Evolutionary conservation across 2,329 filamentous ascomycete genomes (phyloP), one percentile per base, ranked within the genome.

Genomic region (Fusarium pseudoanthophilum): DNA sequence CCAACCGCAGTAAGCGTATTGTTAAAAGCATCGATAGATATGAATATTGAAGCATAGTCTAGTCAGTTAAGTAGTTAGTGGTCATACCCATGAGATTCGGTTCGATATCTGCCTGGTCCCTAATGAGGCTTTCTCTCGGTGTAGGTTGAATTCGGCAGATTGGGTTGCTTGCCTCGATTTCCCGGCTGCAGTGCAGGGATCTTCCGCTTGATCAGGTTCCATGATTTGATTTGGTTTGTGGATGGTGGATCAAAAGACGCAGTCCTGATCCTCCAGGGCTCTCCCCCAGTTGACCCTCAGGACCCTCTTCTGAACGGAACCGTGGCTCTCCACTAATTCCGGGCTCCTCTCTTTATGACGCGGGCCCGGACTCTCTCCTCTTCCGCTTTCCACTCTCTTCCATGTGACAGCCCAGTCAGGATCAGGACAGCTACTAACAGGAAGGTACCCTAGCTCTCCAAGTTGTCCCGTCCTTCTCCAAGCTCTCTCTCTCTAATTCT

Each of bases 321-420:
- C 15, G 18, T 39, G 55, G 36, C 53, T 68, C 58, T 39, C 46
- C 60, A 56, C 56, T 67, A 64, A 65, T 65, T 56, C 34, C 60
- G 51, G 58, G 30, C 32, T 43, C 52, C 48, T 60, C 43, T 48
- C 58, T 46, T 73, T 67, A 75, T 74, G 69, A 74, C 64, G 64
- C 58, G 40, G 52, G 57, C 60, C 60, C 37, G 34, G 62, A 37
- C 32, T 64, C 64, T 67, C 55, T 48, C 60, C 69, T 73, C 71
- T 74, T 71, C 58, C 53, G 52, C 58, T 49, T 75, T 73, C 72
- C 60, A 75, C 61, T 53, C 56, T 70, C 61, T 75, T 70, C 72
- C 72, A 75, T 75, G 69, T 75, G 72, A 75, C 68, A 52, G 30
- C 30, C 48, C 21, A 24, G 26, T 21, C 26, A 28, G 45, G 9